phyloP scores from a whole-genome alignment of 1,284 basidiomycete species.

The Apiotrichum laibachii region DNA sequence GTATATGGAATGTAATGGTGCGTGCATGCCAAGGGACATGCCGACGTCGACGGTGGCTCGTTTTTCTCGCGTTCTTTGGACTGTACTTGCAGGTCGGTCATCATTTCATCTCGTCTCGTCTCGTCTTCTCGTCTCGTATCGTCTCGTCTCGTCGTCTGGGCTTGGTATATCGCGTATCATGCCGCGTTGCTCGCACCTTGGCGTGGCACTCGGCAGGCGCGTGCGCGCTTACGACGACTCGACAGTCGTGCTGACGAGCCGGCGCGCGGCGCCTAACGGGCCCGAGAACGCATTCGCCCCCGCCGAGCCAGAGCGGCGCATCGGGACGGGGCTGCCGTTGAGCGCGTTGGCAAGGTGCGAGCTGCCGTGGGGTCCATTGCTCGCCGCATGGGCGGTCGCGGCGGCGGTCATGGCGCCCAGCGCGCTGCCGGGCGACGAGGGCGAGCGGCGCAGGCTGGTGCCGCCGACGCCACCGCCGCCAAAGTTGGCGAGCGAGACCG shows the following conservation, averaged over 20 bases:
- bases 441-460: background rate
- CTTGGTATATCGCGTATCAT: background rate
- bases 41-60: too few species aligned
- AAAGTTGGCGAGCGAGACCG: conserved; percentile 7
- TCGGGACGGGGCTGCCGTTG: background rate
- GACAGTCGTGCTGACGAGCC: conserved; percentile 12
- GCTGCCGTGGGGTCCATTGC: too few species aligned
- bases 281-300: conserved; percentile 17
- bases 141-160: too few species aligned
- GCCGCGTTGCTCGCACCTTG: background rate
- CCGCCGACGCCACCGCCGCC: background rate
- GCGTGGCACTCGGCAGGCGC: background rate
- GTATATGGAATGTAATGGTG: too few species aligned
- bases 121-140: too few species aligned
- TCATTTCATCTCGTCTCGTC: too few species aligned
- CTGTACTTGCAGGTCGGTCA: too few species aligned
- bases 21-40: too few species aligned
- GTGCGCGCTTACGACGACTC: background rate
- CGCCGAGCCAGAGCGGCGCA: conserved; percentile 12
- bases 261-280: conserved; percentile 14
- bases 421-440: conserved; percentile 3
- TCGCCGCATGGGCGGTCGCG: too few species aligned
- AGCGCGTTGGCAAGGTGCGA: background rate
- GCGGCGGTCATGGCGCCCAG: too few species aligned
- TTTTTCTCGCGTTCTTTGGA: too few species aligned